Base-by-base conservation (phyloP, 2,329 filamentous ascomycete species). In the Neonectria sp. region DNA sequence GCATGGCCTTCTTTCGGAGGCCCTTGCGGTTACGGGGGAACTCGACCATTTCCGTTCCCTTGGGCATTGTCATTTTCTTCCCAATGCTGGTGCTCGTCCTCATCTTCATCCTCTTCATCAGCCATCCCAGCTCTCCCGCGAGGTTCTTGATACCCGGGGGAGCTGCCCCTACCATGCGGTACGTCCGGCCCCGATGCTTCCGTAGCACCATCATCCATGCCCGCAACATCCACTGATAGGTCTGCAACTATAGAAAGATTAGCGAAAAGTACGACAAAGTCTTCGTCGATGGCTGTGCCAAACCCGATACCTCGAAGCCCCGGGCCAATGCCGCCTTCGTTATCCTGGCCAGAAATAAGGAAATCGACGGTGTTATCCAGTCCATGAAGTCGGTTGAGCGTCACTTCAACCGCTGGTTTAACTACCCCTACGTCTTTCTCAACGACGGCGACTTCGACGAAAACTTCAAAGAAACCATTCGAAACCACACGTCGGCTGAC, bases 341-440 rank as follows among this genome's bases (percentile, higher is more conserved):
- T 70, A 95, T 99, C 45, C 88, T 99, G 67, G 96, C 96, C 61
- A 88, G 96, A 75, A 98, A 99, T 80, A 97, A 97, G 86, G 96
- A 99, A 83, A 82, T 99, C 71, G 95, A 97, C 1, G 96, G 96
- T 67, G 96, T 99, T 45, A 90, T 99, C 71, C 94, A 98, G 82
- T 98, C 96, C 11, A 89, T 99, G 81, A 98, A 98, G 85, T 98
- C 95, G 49, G 95, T 99, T 73, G 96, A 99, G 85, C 90, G 96
- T 75, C 96, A 99, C 83, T 99, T 99, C 89, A 99, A 99, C 83
- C 90, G 95, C 73, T 99, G 95, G 95, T 99, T 95, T 81, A 91
- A 98, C 82, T 99, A 99, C 81, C 96, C 96, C 29, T 99, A 98
- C 79, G 95, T 98, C 74, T 98, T 99, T 82, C 86, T 99, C 74